Evolutionary conservation across 306 rosid genomes (phyloP).

Genomic region (Abrus precatorius): DNA sequence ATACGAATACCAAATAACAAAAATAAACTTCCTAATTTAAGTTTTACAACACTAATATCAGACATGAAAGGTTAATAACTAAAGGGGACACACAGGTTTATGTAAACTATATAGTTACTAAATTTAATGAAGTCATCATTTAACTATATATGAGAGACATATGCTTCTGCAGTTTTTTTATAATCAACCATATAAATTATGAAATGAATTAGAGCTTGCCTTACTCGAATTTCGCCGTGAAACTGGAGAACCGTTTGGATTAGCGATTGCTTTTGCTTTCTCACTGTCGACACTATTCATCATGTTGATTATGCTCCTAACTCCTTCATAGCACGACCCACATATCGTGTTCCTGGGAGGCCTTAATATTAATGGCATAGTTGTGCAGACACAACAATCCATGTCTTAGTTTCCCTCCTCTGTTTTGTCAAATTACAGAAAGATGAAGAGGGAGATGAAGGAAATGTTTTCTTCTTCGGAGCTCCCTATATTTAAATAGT

Average conservation of each 20-base stretch:
- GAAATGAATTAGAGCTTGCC: conserved; percentile 72
- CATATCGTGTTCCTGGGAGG: conserved; percentile 91
- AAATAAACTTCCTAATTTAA: too few species aligned
- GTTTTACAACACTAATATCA: too few species aligned
- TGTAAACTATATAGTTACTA: too few species aligned
- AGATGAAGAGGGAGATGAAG: background rate
- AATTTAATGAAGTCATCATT: too few species aligned
- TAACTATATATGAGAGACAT: background rate
- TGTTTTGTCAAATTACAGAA: conserved; percentile 19
- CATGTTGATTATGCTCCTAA: conserved; percentile 64
- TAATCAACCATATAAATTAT: background rate
- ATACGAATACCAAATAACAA: too few species aligned
- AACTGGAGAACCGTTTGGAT: conserved; percentile 19
- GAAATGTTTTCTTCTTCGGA: conserved; percentile 35
- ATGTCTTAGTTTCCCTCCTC: conserved; percentile 46
- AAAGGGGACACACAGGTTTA: too few species aligned
- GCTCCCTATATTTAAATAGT: conserved; percentile 25
- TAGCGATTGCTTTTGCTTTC: conserved; percentile 34
- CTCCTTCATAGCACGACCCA: conserved; percentile 81
- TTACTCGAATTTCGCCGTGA: conserved; percentile 61
- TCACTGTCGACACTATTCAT: conserved; percentile 61
- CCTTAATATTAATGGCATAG: conserved; percentile 78
- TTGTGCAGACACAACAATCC: conserved; percentile 85
- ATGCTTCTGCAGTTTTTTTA: background rate
- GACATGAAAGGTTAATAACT: too few species aligned